Percentiles rank a stretch among this genome's conserved stretches.
Evolutionary conservation across 148 eudicot genomes (phyloP).

Genomic region (Chenopodium album): DNA sequence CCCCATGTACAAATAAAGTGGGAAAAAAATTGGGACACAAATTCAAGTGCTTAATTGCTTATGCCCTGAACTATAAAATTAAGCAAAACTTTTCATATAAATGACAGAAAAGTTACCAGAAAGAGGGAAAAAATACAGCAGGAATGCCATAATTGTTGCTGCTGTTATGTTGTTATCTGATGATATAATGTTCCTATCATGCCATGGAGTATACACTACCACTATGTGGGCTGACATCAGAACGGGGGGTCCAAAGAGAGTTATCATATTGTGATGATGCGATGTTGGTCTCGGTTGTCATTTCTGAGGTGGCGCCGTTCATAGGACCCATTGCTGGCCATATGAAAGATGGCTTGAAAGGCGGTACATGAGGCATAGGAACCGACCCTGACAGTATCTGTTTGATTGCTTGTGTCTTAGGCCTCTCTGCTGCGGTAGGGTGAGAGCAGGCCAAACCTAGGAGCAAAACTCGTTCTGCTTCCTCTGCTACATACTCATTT

Average conservation of each 20-base stretch:
- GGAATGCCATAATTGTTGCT: background rate
- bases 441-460: conserved; percentile 77
- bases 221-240: conserved; percentile 30
- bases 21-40: background rate
- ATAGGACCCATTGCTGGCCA: conserved; percentile 60
- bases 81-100: conserved; percentile 3
- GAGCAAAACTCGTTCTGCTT: conserved; percentile 57
- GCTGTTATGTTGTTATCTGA: background rate
- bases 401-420: conserved; percentile 44
- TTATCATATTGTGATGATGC: conserved; percentile 32
- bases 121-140: background rate
- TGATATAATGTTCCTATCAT: conserved; percentile 9
- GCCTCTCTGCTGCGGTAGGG: conserved; percentile 61
- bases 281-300: conserved; percentile 26
- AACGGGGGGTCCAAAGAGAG: conserved; percentile 39
- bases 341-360: conserved; percentile 66
- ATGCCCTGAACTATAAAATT: background rate
- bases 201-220: conserved; percentile 22
- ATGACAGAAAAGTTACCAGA: conserved; percentile 3
- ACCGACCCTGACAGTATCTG: conserved; percentile 62
- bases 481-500: conserved; percentile 44
- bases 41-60: background rate
- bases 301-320: conserved; percentile 33
- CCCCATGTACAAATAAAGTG: conserved; percentile 21
- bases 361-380: conserved; percentile 52